These are phyloP conservation scores for Colletotrichum tropicicola DNA, from an alignment of 2,329 filamentous ascomycete species.

Conservation along the genomic window DNA sequence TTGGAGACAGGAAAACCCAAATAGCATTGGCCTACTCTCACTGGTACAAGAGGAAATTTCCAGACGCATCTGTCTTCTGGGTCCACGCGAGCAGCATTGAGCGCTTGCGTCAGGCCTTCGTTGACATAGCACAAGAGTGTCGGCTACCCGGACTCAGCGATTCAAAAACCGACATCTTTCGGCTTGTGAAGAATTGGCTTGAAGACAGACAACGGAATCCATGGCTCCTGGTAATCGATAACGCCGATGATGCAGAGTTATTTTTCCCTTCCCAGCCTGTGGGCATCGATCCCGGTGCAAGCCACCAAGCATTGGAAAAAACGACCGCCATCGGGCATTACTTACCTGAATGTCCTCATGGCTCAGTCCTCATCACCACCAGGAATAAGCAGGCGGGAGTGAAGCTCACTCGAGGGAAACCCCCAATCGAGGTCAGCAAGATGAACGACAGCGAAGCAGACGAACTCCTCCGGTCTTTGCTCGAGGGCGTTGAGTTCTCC, in stretches of 20 bases:
- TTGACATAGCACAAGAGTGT: slow-evolving; percentile 37
- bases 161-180: slow-evolving; percentile 33
- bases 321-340: slow-evolving; percentile 28
- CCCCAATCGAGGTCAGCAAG: slow-evolving; percentile 35
- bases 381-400: slow-evolving; percentile 42
- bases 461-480: slow-evolving; percentile 33
- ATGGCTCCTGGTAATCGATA: slow-evolving; percentile 34
- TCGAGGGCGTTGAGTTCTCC: slow-evolving; percentile 20
- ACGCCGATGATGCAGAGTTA: slow-evolving; percentile 26
- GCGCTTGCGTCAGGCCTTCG: slow-evolving; percentile 39
- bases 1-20: slow-evolving; percentile 40
- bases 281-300: no score
- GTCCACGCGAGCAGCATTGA: slow-evolving; percentile 41
- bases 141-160: slow-evolving; percentile 34
- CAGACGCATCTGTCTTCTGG: slow-evolving; percentile 43
- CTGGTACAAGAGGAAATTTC: slow-evolving; percentile 31
- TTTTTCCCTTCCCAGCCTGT: not conserved
- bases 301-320: slow-evolving; percentile 20
- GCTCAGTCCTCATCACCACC: slow-evolving; percentile 43
- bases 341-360: slow-evolving; percentile 41
- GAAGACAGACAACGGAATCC: slow-evolving; percentile 29
- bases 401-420: slow-evolving; percentile 34
- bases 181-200: slow-evolving; percentile 40
- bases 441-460: slow-evolving; percentile 38
- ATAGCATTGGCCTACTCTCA: slow-evolving; percentile 41